Percentiles rank a stretch among this genome's conserved stretches.
These are phyloP conservation scores for Naganishia onofrii DNA, from an alignment of 768 basidiomycete genomes.

Conservation along the genomic window DNA sequence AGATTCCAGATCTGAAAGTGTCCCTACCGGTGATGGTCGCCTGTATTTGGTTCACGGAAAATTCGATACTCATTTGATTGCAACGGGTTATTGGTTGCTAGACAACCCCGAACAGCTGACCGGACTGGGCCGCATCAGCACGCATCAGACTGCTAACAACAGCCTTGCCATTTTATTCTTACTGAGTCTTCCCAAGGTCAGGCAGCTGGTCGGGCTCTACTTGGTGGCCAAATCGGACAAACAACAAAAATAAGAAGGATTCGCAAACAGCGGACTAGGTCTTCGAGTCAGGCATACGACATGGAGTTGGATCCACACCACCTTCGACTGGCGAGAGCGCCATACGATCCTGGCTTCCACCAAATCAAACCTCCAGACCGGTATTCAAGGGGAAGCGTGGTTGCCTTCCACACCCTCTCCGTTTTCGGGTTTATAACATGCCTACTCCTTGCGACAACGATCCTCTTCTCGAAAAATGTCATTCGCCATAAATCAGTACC, in stretches of 20 bases:
- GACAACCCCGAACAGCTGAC: too few species aligned
- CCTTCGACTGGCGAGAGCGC: neutral
- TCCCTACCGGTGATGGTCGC: too few species aligned
- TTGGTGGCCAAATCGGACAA: too few species aligned
- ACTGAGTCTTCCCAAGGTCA: too few species aligned
- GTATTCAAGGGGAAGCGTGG: neutral
- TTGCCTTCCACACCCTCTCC: neutral
- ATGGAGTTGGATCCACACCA: neutral
- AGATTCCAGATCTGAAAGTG: neutral
- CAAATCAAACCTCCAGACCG: conserved; percentile 7
- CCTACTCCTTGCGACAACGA: neutral
- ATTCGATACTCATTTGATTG: neutral
- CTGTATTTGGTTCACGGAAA: neutral
- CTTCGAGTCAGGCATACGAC: too few species aligned
- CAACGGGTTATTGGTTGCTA: too few species aligned
- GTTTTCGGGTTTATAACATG: conserved; percentile 11
- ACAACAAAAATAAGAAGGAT: neutral
- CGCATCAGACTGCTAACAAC: too few species aligned
- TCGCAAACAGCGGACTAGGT: too few species aligned
- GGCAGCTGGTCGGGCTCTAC: too few species aligned
- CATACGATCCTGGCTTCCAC: neutral
- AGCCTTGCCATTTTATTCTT: too few species aligned
- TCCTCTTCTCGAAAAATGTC: neutral
- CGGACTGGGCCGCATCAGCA: too few species aligned
- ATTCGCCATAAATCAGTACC: conserved; percentile 20